Conservation (phyloP, 2,329 filamentous ascomycete species). For the Colletotrichum lindemuthianum region DNA sequence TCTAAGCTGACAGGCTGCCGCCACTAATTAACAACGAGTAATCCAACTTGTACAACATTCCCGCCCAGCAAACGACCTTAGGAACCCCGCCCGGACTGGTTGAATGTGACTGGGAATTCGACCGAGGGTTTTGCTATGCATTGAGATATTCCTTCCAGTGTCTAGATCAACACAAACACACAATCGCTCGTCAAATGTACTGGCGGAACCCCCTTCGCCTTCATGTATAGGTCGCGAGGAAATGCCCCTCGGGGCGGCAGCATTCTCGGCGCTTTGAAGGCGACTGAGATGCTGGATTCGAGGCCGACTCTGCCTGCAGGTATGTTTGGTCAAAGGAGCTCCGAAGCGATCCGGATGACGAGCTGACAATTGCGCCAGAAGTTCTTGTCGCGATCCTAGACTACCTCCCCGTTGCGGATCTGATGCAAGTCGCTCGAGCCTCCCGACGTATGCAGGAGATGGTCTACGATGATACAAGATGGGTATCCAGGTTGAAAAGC, state of each 20-base stretch:
- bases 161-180: conserved; percentile 9
- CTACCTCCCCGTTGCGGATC: conserved; percentile 85
- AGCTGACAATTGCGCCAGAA: conserved; percentile 61
- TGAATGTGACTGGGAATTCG: not conserved
- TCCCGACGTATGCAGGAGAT: conserved; percentile 93
- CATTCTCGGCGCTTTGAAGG: conserved; percentile 81
- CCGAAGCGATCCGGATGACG: conserved; percentile 13
- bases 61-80: conserved; percentile 19
- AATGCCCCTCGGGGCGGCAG: conserved; percentile 54
- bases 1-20: conserved; percentile 24
- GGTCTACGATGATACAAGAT: conserved; percentile 97
- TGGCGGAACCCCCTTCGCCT: conserved; percentile 9
- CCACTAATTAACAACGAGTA: not conserved
- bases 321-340: conserved; percentile 50
- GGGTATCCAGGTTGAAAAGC: conserved; percentile 84
- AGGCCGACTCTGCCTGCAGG: conserved; percentile 86
- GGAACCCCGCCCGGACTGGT: conserved; percentile 21
- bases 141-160: conserved; percentile 8
- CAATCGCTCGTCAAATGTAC: conserved; percentile 24
- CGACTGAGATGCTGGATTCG: conserved; percentile 80
- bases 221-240: conserved; percentile 58
- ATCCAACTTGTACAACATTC: conserved; percentile 20
- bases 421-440: conserved; percentile 84
- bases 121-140: conserved; percentile 15
- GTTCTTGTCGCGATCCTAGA: conserved; percentile 90